Conservation (phyloP, 257 asterid species). For the Rubia yunnanensis region DNA sequence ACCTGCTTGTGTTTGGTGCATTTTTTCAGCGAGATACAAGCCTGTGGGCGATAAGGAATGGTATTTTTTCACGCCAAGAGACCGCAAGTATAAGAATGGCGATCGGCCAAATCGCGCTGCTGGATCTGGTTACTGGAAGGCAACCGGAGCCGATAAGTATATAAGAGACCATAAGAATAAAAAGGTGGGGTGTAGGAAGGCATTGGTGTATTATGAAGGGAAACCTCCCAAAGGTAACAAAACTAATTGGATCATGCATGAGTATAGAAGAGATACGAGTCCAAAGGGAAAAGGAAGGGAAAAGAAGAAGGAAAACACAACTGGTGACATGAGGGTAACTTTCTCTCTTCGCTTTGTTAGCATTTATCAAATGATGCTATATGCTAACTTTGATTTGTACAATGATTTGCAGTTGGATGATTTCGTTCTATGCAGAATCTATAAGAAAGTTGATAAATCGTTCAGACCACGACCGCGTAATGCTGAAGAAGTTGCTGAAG, state of each 20-base stretch:
- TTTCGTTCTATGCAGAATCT: slow-evolving; percentile 16
- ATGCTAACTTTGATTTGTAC: not conserved
- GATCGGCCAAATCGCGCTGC: slow-evolving; percentile 17
- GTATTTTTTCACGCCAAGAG: slow-evolving; percentile 27
- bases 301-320: not conserved
- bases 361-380: not conserved
- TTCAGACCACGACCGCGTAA: not conserved
- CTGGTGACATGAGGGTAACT: slow-evolving; percentile 9
- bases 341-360: not conserved
- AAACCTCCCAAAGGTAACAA: slow-evolving; percentile 4
- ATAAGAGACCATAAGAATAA: no score
- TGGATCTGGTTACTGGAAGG: slow-evolving; percentile 27
- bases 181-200: slow-evolving; percentile 9
- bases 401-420: slow-evolving; percentile 16
- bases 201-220: slow-evolving; percentile 16
- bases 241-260: slow-evolving; percentile 30
- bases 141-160: slow-evolving; percentile 20
- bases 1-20: no score
- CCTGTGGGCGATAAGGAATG: slow-evolving; percentile 11
- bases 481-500: not conserved
- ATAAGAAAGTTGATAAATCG: slow-evolving; percentile 6
- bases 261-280: not conserved
- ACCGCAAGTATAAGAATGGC: slow-evolving; percentile 20
- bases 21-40: not conserved
- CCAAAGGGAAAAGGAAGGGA: not conserved